These are phyloP conservation scores for Puya raimondii DNA, from an alignment of 176 grass and related monocot genomes.

Conservation along the genomic window DNA sequence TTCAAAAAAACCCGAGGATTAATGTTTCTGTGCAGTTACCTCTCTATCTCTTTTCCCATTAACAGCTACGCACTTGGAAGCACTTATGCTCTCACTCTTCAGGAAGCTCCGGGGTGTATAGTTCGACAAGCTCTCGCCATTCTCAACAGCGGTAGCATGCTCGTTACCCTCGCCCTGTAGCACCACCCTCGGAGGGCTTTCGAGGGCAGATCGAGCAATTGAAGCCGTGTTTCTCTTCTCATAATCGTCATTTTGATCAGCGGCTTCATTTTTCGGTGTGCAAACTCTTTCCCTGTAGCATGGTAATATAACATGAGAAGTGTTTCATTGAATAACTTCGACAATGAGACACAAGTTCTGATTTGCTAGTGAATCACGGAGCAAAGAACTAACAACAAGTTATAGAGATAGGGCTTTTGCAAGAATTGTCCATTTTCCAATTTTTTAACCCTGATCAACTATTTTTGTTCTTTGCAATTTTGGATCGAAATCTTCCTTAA, in stretches of 20 bases:
- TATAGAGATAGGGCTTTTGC: conserved; percentile 7
- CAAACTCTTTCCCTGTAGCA: conserved; percentile 76
- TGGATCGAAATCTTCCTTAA: too few species aligned
- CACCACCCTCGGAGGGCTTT: conserved; percentile 36
- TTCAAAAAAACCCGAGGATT: conserved; percentile 7
- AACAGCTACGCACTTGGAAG: conserved; percentile 73
- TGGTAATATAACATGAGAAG: conserved; percentile 13
- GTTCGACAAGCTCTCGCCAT: conserved; percentile 26
- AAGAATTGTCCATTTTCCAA: background rate
- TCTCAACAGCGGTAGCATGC: conserved; percentile 13
- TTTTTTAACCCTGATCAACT: conserved; percentile 1
- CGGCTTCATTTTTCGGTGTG: conserved; percentile 38
- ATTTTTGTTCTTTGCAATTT: too few species aligned
- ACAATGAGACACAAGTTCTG: conserved; percentile 9
- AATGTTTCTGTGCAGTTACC: conserved; percentile 30
- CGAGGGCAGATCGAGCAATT: conserved; percentile 30
- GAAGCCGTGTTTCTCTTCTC: conserved; percentile 50
- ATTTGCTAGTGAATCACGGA: background rate
- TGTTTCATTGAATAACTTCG: conserved; percentile 8
- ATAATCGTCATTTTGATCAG: conserved; percentile 42
- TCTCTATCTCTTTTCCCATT: conserved; percentile 44
- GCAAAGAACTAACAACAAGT: too few species aligned
- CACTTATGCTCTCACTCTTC: conserved; percentile 97
- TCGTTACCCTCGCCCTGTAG: conserved; percentile 25
- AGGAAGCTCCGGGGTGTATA: conserved; percentile 41